A percentile compares a stretch with the other conserved stretches of the same genome.
phyloP scores from a whole-genome alignment of 2,329 filamentous ascomycete genomes.

The Sodiomyces alkalinus region DNA sequence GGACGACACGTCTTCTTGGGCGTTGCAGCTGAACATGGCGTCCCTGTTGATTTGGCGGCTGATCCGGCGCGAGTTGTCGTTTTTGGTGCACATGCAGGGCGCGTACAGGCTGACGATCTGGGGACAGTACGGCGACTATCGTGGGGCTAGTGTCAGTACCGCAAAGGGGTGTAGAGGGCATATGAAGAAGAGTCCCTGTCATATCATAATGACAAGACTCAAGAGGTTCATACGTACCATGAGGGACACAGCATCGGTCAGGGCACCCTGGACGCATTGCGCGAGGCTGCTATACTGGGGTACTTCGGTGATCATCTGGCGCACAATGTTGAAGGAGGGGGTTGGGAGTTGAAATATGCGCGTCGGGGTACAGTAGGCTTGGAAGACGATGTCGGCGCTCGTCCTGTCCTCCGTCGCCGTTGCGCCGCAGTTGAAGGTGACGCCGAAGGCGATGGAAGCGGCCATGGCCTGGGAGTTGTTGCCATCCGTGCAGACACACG shows the following conservation, averaged over 20 bases:
- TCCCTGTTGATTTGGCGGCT: constrained; percentile 26
- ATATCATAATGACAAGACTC: too few relatives aligned
- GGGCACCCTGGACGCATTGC: constrained; percentile 23
- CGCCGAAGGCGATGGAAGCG: constrained; percentile 20
- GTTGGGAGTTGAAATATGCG: constrained; percentile 21
- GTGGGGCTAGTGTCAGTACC: neutral
- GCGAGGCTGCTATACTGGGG: constrained; percentile 25
- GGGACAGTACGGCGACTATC: constrained; percentile 15
- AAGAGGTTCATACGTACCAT: constrained; percentile 8
- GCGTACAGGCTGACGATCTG: constrained; percentile 25
- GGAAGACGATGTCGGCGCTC: constrained; percentile 29
- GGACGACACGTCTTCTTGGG: constrained; percentile 29
- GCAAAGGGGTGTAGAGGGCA: neutral
- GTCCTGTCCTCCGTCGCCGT: constrained; percentile 30
- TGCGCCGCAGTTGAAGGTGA: constrained; percentile 27
- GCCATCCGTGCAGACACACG: constrained; percentile 36
- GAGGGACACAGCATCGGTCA: constrained; percentile 23
- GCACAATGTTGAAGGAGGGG: constrained; percentile 24
- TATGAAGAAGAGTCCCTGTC: too few relatives aligned
- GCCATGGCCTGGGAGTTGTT: constrained; percentile 22
- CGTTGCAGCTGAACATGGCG: constrained; percentile 29
- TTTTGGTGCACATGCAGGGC: constrained; percentile 36
- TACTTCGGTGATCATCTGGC: constrained; percentile 34
- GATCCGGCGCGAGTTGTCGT: constrained; percentile 27
- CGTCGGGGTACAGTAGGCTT: constrained; percentile 32